Evolutionary conservation across 352 stramenopile genomes (phyloP).

Genomic region (Phytophthora chlamydospora): DNA sequence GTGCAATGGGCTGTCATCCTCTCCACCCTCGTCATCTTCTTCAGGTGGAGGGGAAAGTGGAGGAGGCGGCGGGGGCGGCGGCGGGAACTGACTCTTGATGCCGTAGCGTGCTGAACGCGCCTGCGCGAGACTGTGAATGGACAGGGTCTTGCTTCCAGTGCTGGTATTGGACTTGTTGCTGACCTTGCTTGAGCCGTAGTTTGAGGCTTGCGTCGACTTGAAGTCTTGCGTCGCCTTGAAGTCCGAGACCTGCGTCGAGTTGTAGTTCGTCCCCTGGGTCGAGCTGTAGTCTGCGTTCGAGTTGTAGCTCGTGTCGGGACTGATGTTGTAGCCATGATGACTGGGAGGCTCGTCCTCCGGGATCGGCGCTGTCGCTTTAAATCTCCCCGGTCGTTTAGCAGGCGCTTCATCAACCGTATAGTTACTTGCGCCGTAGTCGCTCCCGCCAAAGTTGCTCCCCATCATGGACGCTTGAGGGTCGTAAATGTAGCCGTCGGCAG

Average conservation of each 20-base stretch:
- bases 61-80: slow-evolving; percentile 31
- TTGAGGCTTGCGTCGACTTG: slow-evolving; percentile 22
- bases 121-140: slow-evolving; percentile 46
- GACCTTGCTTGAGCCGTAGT: slow-evolving; percentile 14
- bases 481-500: slow-evolving; percentile 30
- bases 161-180: slow-evolving; percentile 24
- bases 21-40: slow-evolving; percentile 29
- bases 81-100: slow-evolving; percentile 38
- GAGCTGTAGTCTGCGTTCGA: slow-evolving; percentile 8
- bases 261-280: slow-evolving; percentile 8
- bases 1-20: slow-evolving; percentile 29
- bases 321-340: slow-evolving; percentile 23
- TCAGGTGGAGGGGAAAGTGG: slow-evolving; percentile 30
- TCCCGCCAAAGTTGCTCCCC: slow-evolving; percentile 32
- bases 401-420: slow-evolving; percentile 41
- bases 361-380: slow-evolving; percentile 45
- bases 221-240: slow-evolving; percentile 24
- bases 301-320: slow-evolving; percentile 20
- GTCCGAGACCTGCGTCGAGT: slow-evolving; percentile 2
- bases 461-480: slow-evolving; percentile 31
- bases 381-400: slow-evolving; percentile 44
- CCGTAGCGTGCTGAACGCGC: slow-evolving; percentile 31
- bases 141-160: slow-evolving; percentile 40
- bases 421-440: slow-evolving; percentile 35
- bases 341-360: slow-evolving; percentile 33